Conservation (phyloP, 1,284 basidiomycete species). For the Tilletiopsis washingtonensis region DNA sequence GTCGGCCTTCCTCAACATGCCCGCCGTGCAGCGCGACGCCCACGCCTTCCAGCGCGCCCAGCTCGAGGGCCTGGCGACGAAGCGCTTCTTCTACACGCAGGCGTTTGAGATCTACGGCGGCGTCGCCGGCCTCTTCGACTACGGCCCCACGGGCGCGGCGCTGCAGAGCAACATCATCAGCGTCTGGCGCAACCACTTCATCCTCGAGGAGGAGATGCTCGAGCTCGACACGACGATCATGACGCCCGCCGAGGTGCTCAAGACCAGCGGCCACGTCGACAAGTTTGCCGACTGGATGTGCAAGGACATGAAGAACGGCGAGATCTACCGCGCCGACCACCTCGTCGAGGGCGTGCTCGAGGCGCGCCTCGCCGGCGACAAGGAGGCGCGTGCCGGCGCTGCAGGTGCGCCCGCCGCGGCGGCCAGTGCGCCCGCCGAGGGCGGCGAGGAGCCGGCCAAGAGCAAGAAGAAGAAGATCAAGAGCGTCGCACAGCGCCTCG, state of each 20-base stretch:
- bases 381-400: conserved; percentile 65
- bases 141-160: conserved; percentile 78
- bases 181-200: conserved; percentile 97
- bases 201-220: conserved; percentile 97
- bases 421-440: conserved; percentile 10
- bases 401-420: not conserved
- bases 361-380: conserved; percentile 79
- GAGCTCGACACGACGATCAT: conserved; percentile 98
- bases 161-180: conserved; percentile 94
- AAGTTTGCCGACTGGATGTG: conserved; percentile 99
- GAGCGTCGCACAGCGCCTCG: conserved; percentile 65
- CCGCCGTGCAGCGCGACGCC: conserved; percentile 49
- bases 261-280: conserved; percentile 95
- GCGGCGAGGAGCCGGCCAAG: conserved; percentile 49
- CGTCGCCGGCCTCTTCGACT: conserved; percentile 71
- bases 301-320: conserved; percentile 85
- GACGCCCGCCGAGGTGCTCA: conserved; percentile 89
- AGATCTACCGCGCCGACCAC: conserved; percentile 95
- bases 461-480: conserved; percentile 78
- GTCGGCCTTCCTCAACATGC: too few relatives aligned
- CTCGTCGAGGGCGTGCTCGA: conserved; percentile 89
- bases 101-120: conserved; percentile 98
- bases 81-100: conserved; percentile 94
- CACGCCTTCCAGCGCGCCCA: conserved; percentile 82
- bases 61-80: conserved; percentile 78